Base-by-base conservation (phyloP, 495 filamentous ascomycete genomes). In the Acidiella bohemica region DNA sequence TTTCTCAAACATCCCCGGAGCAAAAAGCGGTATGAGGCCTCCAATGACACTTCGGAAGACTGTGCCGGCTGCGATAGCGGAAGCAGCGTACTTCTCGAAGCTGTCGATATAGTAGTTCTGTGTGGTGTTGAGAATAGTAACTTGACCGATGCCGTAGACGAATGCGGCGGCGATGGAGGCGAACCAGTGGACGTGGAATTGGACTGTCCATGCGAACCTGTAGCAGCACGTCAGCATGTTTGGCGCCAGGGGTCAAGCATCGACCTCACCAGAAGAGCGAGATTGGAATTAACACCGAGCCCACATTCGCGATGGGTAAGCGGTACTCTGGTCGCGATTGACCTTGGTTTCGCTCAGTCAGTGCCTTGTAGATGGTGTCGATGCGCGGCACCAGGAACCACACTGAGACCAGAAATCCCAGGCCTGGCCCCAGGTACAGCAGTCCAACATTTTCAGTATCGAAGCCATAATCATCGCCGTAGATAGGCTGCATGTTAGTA, bases 121-220 rank as follows among this genome's bases (percentile, higher is more conserved):
- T 16, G 51, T 46, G 4, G 42, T 37, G 57, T 81, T 43, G 53
- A 77, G 44, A 61, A 80, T 53, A 66, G 73, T 41, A 68, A 82
- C 47, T 51, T 80, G 47, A 49, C 71, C 19, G 59, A 72, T 42
- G 63, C 81, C 36, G 63, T 59, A 64, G 41, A 64, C 55, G 13
- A 48, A 44, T 0, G 55, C 55, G 11, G 50, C 39, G 13, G 50
- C 8, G 11, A 58, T 46, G 5, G 53, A 34, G 5, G 36, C 50
- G 14, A 42, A 13, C 57, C 57, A 60, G 38, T 47, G 45, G 8
- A 36, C 22, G 8, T 49, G 52, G 16, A 16, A 30, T 17, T 55
- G 41, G 4, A 53, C 53, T 9, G 53, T 49, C 57, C 57, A 60
- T 4, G 50, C 57, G 13, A 33, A 45, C n/a, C n/a, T n/a, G n/a